Evolutionary conservation across 768 basidiomycete genomes (phyloP), one percentile per base, ranked within the genome.

Genomic region (Tremella mesenterica): DNA sequence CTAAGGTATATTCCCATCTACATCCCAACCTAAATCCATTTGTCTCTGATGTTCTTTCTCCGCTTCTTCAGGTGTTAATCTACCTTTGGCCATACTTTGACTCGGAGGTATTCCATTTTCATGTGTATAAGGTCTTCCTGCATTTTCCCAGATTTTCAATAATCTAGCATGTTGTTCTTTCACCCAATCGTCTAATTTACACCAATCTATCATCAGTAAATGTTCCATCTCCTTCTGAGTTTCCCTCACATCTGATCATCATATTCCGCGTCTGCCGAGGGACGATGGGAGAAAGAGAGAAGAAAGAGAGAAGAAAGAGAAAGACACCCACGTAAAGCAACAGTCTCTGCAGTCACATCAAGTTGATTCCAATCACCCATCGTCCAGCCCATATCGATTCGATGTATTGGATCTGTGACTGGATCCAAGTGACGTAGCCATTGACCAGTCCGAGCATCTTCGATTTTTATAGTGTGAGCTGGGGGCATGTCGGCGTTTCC

Each of bases 311-410:
- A n/a, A 39, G 28, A 20, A 29, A 46, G 33, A 0, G 33, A 20
- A n/a, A 16, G 16, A 16, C 31, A 73, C 73, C 61, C 54, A 73
- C 73, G 73, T 38, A 74, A 50, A n/a, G 63, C 72, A 21, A 73
- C 64, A 20, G 72, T 74, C 48, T 67, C 70, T 4, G 64, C 43
- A 10, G 54, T 39, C 16, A 72, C 59, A 39, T 72, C 69, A 27
- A 73, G 48, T 55, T 74, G 73, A 57, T 74, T 74, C 65, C 67
- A 73, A 52, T 74, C 73, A 1, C 72, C 73, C 73, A 74, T 74
- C 26, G 65, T 71, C 69, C 69, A 74, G 29, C 71, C 71, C 59
- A 70, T 67, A 61, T 73, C 73, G 33, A 73, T 67, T 46, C 71
- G 52, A 9, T 56, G 33, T 8, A 74, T 65, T 20, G 73, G 71